Evolutionary conservation across 192 early-diverging fungal species (phyloP).

Genomic region (Chytriomyces confervae): DNA sequence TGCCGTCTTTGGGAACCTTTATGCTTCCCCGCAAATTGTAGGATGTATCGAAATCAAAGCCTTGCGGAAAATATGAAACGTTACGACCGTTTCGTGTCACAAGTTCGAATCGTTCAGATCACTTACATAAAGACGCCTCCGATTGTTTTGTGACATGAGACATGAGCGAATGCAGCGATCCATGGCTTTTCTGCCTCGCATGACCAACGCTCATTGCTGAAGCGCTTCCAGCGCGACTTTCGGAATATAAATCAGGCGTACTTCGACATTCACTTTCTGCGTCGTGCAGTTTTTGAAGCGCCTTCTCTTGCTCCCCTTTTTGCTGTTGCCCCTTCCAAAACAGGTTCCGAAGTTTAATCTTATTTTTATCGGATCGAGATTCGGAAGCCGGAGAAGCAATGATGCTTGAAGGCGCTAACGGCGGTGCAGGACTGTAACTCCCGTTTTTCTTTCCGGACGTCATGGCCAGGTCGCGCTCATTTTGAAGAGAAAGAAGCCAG

Average conservation of each 20-base stretch:
- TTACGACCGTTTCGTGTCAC: not conserved
- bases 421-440: not conserved
- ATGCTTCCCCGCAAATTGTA: conserved; percentile 47
- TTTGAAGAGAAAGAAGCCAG: conserved; percentile 27
- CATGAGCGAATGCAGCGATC: conserved; percentile 32
- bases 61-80: conserved; percentile 3
- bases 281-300: conserved; percentile 31
- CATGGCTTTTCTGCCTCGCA: conserved; percentile 22
- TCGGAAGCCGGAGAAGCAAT: not conserved
- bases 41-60: conserved; percentile 38
- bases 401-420: not conserved
- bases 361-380: not conserved
- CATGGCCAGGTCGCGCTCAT: conserved; percentile 29
- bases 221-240: not conserved
- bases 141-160: conserved; percentile 36
- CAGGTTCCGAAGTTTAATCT: conserved; percentile 6
- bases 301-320: conserved; percentile 27
- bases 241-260: not conserved
- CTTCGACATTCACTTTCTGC: conserved; percentile 20
- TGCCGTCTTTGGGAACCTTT: conserved; percentile 60
- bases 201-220: not conserved
- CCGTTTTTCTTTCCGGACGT: not conserved
- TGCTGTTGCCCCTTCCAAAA: conserved; percentile 35
- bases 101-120: not conserved
- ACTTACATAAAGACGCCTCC: conserved; percentile 34